Base-by-base conservation (phyloP, 108 stramenopile species). In the Cyclotella sp. region DNA sequence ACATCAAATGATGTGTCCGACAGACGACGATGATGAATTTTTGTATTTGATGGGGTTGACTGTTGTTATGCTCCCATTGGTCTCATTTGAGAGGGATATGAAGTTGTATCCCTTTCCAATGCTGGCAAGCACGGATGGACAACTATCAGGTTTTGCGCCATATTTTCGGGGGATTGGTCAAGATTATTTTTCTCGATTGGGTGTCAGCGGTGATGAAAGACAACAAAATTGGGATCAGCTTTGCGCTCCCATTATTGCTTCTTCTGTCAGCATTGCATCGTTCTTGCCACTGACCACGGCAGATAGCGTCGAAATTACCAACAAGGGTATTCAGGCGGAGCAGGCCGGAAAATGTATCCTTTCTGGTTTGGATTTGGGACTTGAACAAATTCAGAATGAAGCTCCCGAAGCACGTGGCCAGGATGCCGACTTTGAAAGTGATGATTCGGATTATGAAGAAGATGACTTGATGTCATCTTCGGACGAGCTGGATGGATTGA, bases 21-120 rank as follows among this genome's bases (percentile, higher is more conserved):
- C 90, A 29, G 75, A 86, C 61, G 95, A 87, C 13, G 92, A 93
- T n/a, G 92, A 95, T 69, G 92, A 93, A 75, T 95, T 86, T 70
- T 72, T 83, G 12, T 91, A 79, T 83, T 86, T 87, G 24, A 74
- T 85, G 44, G 95, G 95, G 28, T 40, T 93, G 75, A 79, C 64
- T 11, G 79, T 84, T 34, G 77, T 90, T 16, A 78, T 71, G 61
- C 59, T 82, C n/a, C 70, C 85, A 43, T 8, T 40, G 18, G 44
- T 82, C n/a, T 70, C 85, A 43, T 1, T 40, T 14, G 54, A 19
- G 4, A 52, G 10, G 0, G 57, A 47, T 14, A 43, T 47, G 47
- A 53, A 21, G 21, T 75, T 29, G 21, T 47, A 71, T 59, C 70
- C 81, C 0, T 72, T 76, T 43, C 63, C 71, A 28, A 51, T 71